Evolutionary conservation across 108 stramenopile genomes (phyloP), one percentile per base, ranked within the genome.

Genomic region (Cylindrotheca fusiformis): DNA sequence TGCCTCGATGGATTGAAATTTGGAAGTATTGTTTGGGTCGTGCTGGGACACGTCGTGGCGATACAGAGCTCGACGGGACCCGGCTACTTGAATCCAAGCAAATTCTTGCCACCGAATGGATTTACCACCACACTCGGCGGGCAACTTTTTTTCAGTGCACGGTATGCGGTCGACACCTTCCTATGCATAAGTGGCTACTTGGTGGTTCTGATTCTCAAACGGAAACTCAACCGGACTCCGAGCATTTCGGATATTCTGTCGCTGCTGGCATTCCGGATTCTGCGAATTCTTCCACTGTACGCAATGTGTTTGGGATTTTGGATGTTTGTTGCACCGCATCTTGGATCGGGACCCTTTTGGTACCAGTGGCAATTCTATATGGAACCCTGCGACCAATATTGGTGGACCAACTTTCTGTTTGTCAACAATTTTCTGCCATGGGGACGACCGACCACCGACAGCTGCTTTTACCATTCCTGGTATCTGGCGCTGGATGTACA

Each of bases 401-500:
- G 69, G 50, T 79, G 78, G 83, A 74, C 78, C 25, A 78, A 79
- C 44, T 21, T 78, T n/a, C 58, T 84, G 6, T 84, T 84, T 72
- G 63, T 79, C 48, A 79, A 84, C 63, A 84, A 84, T 48, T 76
- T 84, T 41, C 31, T 69, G 26, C 82, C 82, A 1, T 72, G 55
- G 65, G 70, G 74, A 27, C 24, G 21, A 28, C 33, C 83, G 5
- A 74, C 61, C n/a, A 71, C 68, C 12, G 75, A 76, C 28, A 79
- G 71, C 14, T 84, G 83, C 60, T 79, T 84, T 48, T 79, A 79
- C 55, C 83, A 84, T 56, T 71, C 78, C 0, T 84, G 83, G 83
- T 84, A 84, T 41, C 73, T 84, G 20, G 83, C 78, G 1, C 76
- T 84, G n/a, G 83, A 84, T 53, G 52, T 84, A 27, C 83, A 84